Evolutionary conservation across 495 filamentous ascomycete species (phyloP), one percentile per base, ranked within the genome.

Genomic region (Hypoxylon rickii): DNA sequence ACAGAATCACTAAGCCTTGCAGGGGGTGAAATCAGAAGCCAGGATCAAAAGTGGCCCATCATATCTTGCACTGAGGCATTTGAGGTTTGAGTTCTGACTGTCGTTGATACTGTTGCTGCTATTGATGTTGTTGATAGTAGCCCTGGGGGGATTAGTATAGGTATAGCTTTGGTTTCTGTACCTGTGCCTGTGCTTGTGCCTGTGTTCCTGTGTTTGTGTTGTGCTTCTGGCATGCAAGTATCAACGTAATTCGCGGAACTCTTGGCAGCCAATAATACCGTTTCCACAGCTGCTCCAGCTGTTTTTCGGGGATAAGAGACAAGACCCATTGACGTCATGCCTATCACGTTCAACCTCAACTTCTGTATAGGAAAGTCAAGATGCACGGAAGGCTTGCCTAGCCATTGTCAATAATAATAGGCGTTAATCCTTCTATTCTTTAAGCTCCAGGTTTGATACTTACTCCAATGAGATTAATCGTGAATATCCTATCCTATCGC

Each of bases 201-300:
- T n/a, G n/a, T 4, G 10, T 29, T 29, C 24, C 24, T 4, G 10
- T 29, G 4, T 29, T 10, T 4, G 10, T 29, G 4, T 29, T 10
- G 24, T 4, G 24, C 24, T 4, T 29, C 4, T 29, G 24, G 24
- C 24, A 29, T 29, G 24, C 10, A 10, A 29, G 24, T 29, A 4
- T 10, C 4, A 29, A 10, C 5, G n/a, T 38, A 20, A 33, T 33
- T 29, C 17, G 38, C 51, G 51, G 51, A 46, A 41, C 13, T 61
- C 58, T 61, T 61, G 46, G 58, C 51, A 24, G 37, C 58, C 51
- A 46, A 56, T 33, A n/a, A 15, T 13, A 29, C 51, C 46, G 47
- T 15, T 47, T 7, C 31, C 19, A 33, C 24, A 34, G 12, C 16
- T 8, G 39, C 36, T 40, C 31, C 3, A 46, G 21, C 52, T 56